Percentiles rank a stretch among this genome's conserved stretches.
Conservation (phyloP, 2,329 filamentous ascomycete species). For the Truncatella angustata region DNA sequence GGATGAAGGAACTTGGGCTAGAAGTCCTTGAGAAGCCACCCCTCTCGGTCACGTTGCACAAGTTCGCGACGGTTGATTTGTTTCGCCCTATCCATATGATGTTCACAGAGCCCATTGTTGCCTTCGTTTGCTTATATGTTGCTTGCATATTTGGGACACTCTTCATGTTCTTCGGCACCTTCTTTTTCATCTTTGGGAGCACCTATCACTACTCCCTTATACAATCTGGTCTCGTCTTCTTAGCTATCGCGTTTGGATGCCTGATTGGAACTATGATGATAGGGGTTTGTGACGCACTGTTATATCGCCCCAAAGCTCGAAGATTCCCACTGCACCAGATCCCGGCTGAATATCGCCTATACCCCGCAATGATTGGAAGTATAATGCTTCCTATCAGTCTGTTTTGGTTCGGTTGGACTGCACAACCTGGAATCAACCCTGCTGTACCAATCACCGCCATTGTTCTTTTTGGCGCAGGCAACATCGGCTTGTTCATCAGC, state of each 20-base stretch:
- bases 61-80: slow-evolving; percentile 41
- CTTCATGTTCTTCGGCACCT: slow-evolving; percentile 51
- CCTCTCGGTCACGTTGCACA: slow-evolving; percentile 20
- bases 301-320: slow-evolving; percentile 38
- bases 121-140: slow-evolving; percentile 50
- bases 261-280: slow-evolving; percentile 41
- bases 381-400: slow-evolving; percentile 50
- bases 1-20: slow-evolving; percentile 34
- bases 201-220: slow-evolving; percentile 42
- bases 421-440: slow-evolving; percentile 44
- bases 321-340: slow-evolving; percentile 33
- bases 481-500: slow-evolving; percentile 57
- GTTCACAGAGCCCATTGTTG: slow-evolving; percentile 61
- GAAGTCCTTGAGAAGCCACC: slow-evolving; percentile 23
- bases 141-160: slow-evolving; percentile 51
- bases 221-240: slow-evolving; percentile 42
- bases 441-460: slow-evolving; percentile 49
- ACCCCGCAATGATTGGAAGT: slow-evolving; percentile 57
- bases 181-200: slow-evolving; percentile 45
- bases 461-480: slow-evolving; percentile 58
- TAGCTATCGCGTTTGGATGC: slow-evolving; percentile 45
- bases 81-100: slow-evolving; percentile 57
- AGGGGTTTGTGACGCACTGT: slow-evolving; percentile 35
- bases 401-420: slow-evolving; percentile 62
- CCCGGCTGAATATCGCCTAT: slow-evolving; percentile 56